phyloP scores from a whole-genome alignment of 2,329 filamentous ascomycete genomes.

The Eutypella sp. region DNA sequence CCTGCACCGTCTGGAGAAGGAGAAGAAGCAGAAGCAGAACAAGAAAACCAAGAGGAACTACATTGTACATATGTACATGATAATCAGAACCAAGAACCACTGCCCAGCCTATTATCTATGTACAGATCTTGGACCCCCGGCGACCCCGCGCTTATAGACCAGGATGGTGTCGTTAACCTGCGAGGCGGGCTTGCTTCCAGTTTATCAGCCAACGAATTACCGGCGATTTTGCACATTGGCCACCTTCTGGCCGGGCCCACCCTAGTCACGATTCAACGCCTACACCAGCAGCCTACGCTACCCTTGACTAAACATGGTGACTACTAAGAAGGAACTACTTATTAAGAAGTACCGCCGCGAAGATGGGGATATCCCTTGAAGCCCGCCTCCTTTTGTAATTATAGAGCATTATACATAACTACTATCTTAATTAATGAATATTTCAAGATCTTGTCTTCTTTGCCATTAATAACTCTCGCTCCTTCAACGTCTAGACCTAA shows the following conservation, averaged over 20 bases:
- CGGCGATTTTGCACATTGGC: background rate
- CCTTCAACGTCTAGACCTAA: no score
- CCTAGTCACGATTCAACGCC: no score
- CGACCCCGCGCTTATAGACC: background rate
- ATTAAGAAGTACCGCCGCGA: background rate
- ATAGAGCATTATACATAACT: background rate
- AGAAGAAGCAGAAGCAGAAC: no score
- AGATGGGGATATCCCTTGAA: background rate
- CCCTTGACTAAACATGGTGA: no score
- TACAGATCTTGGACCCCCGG: conserved; percentile 1
- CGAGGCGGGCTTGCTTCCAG: no score
- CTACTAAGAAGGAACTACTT: background rate
- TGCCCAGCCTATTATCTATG: no score
- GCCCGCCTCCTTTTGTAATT: background rate
- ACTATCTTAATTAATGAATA: background rate
- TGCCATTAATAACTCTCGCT: no score
- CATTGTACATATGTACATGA: no score
- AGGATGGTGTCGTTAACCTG: background rate
- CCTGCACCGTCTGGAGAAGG: background rate
- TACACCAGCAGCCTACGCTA: no score
- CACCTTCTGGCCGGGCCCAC: no score
- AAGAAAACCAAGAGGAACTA: no score
- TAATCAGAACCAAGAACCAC: no score
- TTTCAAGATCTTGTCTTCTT: background rate
- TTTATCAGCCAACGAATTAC: background rate